Evolutionary conservation across 768 basidiomycete genomes (phyloP), one percentile per base, ranked within the genome.

Genomic region (Tricholomella constricta): DNA sequence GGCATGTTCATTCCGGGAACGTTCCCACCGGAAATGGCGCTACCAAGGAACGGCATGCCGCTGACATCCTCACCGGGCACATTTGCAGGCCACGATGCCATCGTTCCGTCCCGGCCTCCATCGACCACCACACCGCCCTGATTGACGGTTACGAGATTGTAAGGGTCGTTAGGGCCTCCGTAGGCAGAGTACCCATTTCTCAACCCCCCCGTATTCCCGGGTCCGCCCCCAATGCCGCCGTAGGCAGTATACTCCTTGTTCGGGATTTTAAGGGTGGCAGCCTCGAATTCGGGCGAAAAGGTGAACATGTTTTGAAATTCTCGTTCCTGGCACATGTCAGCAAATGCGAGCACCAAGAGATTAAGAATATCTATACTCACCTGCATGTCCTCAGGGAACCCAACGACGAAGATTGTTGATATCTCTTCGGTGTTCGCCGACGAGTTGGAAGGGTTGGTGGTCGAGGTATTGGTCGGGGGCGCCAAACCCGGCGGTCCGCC

Each of bases 291-390:
- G 1, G 82, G 74, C 3, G 91, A 93, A 65, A 99, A 99, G 7
- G 94, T 93, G 69, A 99, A 99, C 90, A 99, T 96, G 68, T 98
- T 98, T 70, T 96, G 93, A 70, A 98, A 99, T 73, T 99, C 97
- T 26, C 97, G 93, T 76, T 98, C 97, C 94, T 98, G 61, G 3
- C 47, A 46, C 25, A 26, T 42, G 56, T 58, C 51, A 62, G 63
- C 56, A 47, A 58, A 60, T 54, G 57, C 5, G 12, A 14, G 4
- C n/a, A 22, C 7, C 8, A n/a, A 32, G 36, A 54, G 46, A 51
- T 17, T 40, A 15, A 12, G 6, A 47, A 29, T 19, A 58, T 48
- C 19, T 19, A 27, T 48, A 80, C 88, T 58, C 62, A 92, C 94
- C 82, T 89, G 88, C 91, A 98, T 98, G 64, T 99, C 97, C 52